A percentile compares a stretch with the other conserved stretches of the same genome.
Conservation (phyloP, 2,329 filamentous ascomycete genomes). For the Lomentospora prolificans region DNA sequence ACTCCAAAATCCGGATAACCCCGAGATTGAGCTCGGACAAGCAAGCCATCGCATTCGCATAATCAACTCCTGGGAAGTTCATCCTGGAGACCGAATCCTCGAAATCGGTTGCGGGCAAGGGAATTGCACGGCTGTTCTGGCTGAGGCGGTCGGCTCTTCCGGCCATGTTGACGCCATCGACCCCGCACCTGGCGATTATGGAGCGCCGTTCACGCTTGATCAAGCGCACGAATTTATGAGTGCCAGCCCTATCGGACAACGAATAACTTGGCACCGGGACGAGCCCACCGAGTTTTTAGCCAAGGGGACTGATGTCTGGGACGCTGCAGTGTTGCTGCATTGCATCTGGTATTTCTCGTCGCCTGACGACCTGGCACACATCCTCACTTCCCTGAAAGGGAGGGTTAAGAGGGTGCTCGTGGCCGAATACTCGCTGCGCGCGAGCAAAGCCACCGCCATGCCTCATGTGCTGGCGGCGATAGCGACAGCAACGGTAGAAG, state of each 20-base stretch:
- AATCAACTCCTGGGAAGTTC: conserved; percentile 24
- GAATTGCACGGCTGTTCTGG: conserved; percentile 44
- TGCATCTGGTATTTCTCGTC: conserved; percentile 44
- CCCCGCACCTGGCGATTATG: conserved; percentile 39
- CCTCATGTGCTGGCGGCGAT: conserved; percentile 44
- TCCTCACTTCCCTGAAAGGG: conserved; percentile 15
- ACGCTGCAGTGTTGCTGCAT: conserved; percentile 38
- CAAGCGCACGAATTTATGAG: conserved; percentile 37
- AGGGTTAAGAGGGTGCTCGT: conserved; percentile 15
- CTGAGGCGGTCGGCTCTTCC: conserved; percentile 30
- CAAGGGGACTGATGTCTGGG: conserved; percentile 15
- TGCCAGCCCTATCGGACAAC: conserved; percentile 25
- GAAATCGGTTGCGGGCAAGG: conserved; percentile 54
- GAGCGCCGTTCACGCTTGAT: conserved; percentile 36
- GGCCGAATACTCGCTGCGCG: conserved; percentile 21
- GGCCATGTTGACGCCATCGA: conserved; percentile 42
- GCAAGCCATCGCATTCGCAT: conserved; percentile 27
- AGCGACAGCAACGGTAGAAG: conserved; percentile 32
- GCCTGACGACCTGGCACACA: conserved; percentile 17
- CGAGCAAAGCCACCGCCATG: conserved; percentile 25
- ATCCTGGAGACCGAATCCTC: conserved; percentile 32
- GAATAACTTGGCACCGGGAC: conserved; percentile 33
- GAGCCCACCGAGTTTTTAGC: conserved; percentile 25
- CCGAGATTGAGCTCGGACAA: conserved; percentile 15
- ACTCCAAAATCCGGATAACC: conserved; percentile 10